Conservation (phyloP, 106 monocot species). For the Dendrobium huoshanense region DNA sequence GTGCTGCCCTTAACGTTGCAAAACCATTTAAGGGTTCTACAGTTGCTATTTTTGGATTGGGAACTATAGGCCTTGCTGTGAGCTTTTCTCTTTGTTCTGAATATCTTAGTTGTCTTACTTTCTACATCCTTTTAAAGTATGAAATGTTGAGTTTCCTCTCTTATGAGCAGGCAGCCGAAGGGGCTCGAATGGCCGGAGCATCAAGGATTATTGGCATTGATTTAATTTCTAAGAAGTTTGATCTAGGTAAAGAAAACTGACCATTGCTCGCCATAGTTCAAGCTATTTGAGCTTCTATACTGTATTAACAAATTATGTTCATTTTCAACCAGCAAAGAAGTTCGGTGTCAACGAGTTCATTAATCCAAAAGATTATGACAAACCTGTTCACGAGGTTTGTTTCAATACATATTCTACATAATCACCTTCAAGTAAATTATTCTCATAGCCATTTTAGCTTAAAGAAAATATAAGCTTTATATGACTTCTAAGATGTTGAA, state of each 20-base stretch:
- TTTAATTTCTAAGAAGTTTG: slow-evolving; percentile 27
- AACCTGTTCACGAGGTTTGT: slow-evolving; percentile 41
- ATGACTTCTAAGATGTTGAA: not conserved
- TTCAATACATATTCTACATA: not conserved
- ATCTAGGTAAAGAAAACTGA: slow-evolving; percentile 18
- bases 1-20: slow-evolving; percentile 38
- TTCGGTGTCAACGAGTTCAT: slow-evolving; percentile 41
- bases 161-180: slow-evolving; percentile 32
- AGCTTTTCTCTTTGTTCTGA: not conserved
- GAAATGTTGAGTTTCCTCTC: not conserved
- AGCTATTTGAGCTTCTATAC: not conserved
- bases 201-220: slow-evolving; percentile 46
- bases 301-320: not conserved
- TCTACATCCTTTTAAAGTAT: not conserved
- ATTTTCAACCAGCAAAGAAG: slow-evolving; percentile 22
- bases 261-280: not conserved
- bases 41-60: slow-evolving; percentile 34
- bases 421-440: not conserved
- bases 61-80: slow-evolving; percentile 38
- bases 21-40: slow-evolving; percentile 28
- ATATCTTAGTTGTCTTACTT: not conserved
- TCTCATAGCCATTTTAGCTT: not conserved
- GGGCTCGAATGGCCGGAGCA: slow-evolving; percentile 37
- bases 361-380: slow-evolving; percentile 43
- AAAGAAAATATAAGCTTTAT: not conserved